phyloP scores from a whole-genome alignment of 129 eudicot genomes.

The Silybum marianum region DNA sequence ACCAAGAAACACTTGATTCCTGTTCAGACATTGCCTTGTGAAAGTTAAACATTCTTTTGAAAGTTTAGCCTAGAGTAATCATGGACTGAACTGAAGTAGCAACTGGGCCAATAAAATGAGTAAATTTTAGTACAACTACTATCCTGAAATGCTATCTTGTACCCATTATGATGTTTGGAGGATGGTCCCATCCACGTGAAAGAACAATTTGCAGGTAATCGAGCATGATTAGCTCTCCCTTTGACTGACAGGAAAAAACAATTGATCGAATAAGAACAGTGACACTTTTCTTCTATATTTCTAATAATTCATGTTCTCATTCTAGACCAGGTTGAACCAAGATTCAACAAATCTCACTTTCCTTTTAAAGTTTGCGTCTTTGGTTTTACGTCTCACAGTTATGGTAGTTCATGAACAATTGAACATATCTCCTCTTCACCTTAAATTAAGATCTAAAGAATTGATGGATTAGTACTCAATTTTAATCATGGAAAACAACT shows the following conservation, averaged over 20 bases:
- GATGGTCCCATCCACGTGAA: not conserved
- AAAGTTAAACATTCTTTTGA: not conserved
- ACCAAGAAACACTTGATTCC: not conserved
- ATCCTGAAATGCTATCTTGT: not conserved
- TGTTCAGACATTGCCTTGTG: not conserved
- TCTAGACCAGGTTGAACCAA: slow-evolving; percentile 11
- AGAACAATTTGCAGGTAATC: not conserved
- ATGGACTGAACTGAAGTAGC: not conserved
- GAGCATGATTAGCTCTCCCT: not conserved
- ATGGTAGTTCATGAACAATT: not conserved
- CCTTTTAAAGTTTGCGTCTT: not conserved
- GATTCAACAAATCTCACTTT: not conserved
- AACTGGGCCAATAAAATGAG: not conserved
- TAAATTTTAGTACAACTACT: not conserved
- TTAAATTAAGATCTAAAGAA: too few relatives aligned
- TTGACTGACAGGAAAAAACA: not conserved
- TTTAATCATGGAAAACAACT: too few relatives aligned
- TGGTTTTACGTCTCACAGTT: too few relatives aligned
- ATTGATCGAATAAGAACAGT: too few relatives aligned
- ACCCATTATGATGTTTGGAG: not conserved
- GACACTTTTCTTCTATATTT: not conserved
- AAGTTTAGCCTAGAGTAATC: not conserved
- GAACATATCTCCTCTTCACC: too few relatives aligned
- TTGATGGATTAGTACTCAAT: too few relatives aligned
- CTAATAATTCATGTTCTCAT: not conserved